phyloP scores from a whole-genome alignment of 2,329 filamentous ascomycete genomes.

The Pseudogymnoascus sp. region DNA sequence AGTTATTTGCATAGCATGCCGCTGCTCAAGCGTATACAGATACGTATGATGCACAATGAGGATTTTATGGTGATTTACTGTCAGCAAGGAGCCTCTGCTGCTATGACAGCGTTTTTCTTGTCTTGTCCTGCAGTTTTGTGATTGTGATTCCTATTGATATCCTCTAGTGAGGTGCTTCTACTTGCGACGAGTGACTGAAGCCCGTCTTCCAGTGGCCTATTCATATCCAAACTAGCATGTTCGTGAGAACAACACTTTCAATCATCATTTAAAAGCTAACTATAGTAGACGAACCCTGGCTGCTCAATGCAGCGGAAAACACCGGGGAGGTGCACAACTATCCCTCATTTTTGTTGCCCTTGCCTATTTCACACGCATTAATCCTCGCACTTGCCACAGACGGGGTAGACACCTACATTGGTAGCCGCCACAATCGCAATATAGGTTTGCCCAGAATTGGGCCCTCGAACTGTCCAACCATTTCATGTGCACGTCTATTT shows the following conservation, averaged over 20 bases:
- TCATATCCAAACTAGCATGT: background rate
- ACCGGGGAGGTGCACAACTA: too few relatives aligned
- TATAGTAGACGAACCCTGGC: background rate
- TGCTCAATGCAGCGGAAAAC: background rate
- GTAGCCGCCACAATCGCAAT: background rate
- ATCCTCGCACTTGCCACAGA: too few relatives aligned
- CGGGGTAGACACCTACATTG: too few relatives aligned
- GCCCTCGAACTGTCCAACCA: background rate
- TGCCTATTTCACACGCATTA: too few relatives aligned
- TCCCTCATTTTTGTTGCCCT: too few relatives aligned
- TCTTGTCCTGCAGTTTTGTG: background rate
- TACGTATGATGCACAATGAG: background rate
- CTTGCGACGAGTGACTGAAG: background rate
- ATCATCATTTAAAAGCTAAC: background rate
- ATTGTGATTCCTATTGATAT: background rate
- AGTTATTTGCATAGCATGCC: constrained; percentile 4
- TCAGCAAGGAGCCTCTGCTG: background rate
- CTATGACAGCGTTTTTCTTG: background rate
- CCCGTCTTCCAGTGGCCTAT: background rate
- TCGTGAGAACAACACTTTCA: background rate
- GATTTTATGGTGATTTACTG: background rate
- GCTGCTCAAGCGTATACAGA: background rate
- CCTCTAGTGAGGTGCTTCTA: background rate
- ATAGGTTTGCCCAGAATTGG: background rate
- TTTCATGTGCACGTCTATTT: background rate